Evolutionary conservation across 805 yeast species (phyloP), one percentile per base, ranked within the genome.

Genomic region (Cyberlindnera euphorbiae): DNA sequence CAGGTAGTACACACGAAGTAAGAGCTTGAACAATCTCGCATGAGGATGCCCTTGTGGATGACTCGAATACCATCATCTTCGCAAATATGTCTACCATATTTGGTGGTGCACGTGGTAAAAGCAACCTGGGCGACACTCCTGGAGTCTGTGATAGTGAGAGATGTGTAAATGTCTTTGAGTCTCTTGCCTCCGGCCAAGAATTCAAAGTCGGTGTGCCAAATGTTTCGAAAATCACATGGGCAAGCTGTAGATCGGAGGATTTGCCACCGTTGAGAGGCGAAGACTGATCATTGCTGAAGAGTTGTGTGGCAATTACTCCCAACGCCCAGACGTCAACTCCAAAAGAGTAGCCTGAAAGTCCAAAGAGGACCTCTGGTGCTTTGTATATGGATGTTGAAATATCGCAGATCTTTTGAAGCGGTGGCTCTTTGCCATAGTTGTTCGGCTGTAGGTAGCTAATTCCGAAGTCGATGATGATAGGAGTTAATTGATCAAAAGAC

Each of bases 291-390:
- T 39, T 22, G 21, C 75, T 60, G 44, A 70, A 69, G 21, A 86
- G 45, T 30, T 71, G 55, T n/a, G 79, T 73, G 32, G 79, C 47
- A 2, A 83, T 50, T 9, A 86, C 70, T 0, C 86, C 94, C 14
- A 75, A 53, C 1, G 83, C 63, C 95, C 95, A 85, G 12, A 82
- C 63, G 49, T 85, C 95, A 8, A 84, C 63, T 26, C 67, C 75
- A 25, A 52, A 55, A 3, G 69, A 60, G 50, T 85, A 85, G 41
- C 66, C 63, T 1, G 63, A 43, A n/a, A 72, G 58, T 0, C 85
- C 83, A 33, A 82, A 69, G 28, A 84, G 62, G 31, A 82, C 59
- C 50, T 85, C 95, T 0, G 94, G 90, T 0, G 93, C 79, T 41
- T 82, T 77, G 58, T 75, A 86, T 23, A 67, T 66, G 2, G 80